Percentiles rank a stretch among this genome's conserved stretches.
phyloP scores from a whole-genome alignment of 345 rosid genomes.

The Salix dunnii region DNA sequence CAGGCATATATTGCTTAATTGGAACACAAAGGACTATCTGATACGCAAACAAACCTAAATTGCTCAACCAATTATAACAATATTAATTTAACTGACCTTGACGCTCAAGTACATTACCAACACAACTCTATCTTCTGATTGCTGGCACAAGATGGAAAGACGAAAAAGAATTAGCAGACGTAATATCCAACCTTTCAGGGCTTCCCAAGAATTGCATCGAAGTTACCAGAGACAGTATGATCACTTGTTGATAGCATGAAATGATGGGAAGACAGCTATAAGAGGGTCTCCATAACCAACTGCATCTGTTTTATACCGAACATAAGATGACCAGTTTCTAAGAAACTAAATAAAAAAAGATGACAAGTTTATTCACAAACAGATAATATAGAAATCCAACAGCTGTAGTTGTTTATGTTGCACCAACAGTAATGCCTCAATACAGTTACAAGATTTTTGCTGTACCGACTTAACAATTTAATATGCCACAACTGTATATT shows the following conservation, averaged over 20 bases:
- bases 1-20: not conserved
- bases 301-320: slow-evolving; percentile 44
- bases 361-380: not conserved
- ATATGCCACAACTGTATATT: not conserved
- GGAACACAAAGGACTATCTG: not conserved
- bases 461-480: not conserved
- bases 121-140: not conserved
- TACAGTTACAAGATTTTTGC: not conserved
- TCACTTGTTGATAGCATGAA: slow-evolving; percentile 49
- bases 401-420: not conserved
- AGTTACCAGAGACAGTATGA: slow-evolving; percentile 5
- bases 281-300: slow-evolving; percentile 89
- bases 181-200: not conserved
- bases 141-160: not conserved
- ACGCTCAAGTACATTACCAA: not conserved
- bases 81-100: not conserved
- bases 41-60: slow-evolving; percentile 1
- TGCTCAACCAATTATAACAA: not conserved
- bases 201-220: not conserved
- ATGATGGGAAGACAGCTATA: slow-evolving; percentile 81
- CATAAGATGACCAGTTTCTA: not conserved
- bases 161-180: not conserved
- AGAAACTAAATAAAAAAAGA: not conserved
- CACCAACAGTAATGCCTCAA: not conserved
- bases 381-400: not conserved